Evolutionary conservation across 768 basidiomycete genomes (phyloP).

Genomic region (Thelephora aurantiotincta): DNA sequence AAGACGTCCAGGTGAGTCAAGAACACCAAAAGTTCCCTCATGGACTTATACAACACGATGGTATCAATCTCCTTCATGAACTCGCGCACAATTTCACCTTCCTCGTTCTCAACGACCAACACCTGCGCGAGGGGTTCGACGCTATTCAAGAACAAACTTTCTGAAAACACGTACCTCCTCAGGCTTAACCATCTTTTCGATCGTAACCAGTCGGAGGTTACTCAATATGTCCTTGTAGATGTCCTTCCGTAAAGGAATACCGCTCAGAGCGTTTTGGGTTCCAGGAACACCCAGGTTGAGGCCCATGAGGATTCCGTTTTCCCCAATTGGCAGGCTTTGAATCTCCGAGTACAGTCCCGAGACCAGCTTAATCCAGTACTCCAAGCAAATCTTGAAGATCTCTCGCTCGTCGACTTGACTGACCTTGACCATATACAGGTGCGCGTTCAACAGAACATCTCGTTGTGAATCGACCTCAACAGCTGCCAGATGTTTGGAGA

Average conservation of each 20-base stretch:
- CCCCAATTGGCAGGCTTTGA: slow-evolving; percentile 73
- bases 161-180: slow-evolving; percentile 55
- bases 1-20: slow-evolving; percentile 87
- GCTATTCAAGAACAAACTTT: not conserved
- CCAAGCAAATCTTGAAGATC: slow-evolving; percentile 94
- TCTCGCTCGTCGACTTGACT: slow-evolving; percentile 94
- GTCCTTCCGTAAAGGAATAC: slow-evolving; percentile 73
- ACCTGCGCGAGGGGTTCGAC: slow-evolving; percentile 36
- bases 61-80: slow-evolving; percentile 96
- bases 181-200: slow-evolving; percentile 95
- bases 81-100: slow-evolving; percentile 94
- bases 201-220: slow-evolving; percentile 83
- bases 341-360: slow-evolving; percentile 94
- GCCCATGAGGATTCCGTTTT: slow-evolving; percentile 74
- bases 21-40: slow-evolving; percentile 92
- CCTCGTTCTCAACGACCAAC: slow-evolving; percentile 95
- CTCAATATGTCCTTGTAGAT: slow-evolving; percentile 87
- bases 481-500: slow-evolving; percentile 74
- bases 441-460: slow-evolving; percentile 84
- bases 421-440: slow-evolving; percentile 92
- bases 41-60: slow-evolving; percentile 92
- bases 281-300: slow-evolving; percentile 61
- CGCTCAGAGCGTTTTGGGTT: slow-evolving; percentile 45
- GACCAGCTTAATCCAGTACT: slow-evolving; percentile 90
- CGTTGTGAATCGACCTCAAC: slow-evolving; percentile 79